These are phyloP conservation scores for Flaveria floridana DNA, from an alignment of 140 eudicot genomes.

Conservation along the genomic window DNA sequence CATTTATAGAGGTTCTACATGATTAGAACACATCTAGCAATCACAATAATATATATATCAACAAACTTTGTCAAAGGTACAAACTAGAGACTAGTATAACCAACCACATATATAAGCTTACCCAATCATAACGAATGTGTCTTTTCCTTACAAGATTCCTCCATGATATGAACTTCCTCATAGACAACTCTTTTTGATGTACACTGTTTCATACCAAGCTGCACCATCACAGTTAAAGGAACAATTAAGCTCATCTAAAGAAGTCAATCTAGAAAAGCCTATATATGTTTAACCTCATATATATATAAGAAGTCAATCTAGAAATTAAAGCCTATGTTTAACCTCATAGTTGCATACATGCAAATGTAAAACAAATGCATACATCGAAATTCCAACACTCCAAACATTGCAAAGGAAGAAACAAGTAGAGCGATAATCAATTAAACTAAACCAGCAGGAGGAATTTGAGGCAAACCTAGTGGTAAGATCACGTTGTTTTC, in stretches of 20 bases:
- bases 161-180: conserved; percentile 75
- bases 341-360: no score
- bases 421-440: neutral
- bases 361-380: no score
- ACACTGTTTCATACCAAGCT: conserved; percentile 56
- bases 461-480: conserved; percentile 14
- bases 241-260: conserved; percentile 25
- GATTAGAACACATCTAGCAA: conserved; percentile 26
- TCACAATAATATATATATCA: neutral
- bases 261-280: neutral
- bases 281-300: neutral
- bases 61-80: conserved; percentile 5
- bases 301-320: neutral
- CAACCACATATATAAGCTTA: conserved; percentile 28
- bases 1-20: conserved; percentile 15
- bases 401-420: neutral
- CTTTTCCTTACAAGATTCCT: conserved; percentile 58
- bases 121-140: conserved; percentile 56
- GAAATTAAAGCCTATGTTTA: no score
- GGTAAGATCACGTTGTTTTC: conserved; percentile 8
- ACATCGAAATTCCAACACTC: neutral
- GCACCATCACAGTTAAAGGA: conserved; percentile 34
- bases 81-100: neutral
- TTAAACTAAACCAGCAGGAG: neutral
- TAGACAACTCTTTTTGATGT: conserved; percentile 44